phyloP scores from a whole-genome alignment of 1,284 basidiomycete species.

The Lentinula novae-zelandiae region DNA sequence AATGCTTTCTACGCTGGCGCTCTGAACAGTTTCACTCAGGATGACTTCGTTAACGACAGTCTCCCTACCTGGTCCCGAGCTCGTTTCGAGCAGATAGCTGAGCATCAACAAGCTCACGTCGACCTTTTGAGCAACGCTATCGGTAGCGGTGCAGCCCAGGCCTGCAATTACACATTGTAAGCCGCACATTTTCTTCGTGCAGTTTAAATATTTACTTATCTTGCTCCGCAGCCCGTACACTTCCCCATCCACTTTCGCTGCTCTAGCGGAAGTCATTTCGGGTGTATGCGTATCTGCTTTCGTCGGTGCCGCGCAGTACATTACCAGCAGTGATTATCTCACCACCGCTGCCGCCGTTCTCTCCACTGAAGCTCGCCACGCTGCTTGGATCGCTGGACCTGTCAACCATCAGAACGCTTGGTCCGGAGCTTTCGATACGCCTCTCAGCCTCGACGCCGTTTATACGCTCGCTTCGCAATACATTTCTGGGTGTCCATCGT shows the following conservation, averaged over 20 bases:
- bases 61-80: constrained; percentile 37
- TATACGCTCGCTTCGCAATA: constrained; percentile 39
- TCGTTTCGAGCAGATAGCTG: constrained; percentile 42
- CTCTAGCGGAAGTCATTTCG: constrained; percentile 51
- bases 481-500: constrained; percentile 45
- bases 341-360: constrained; percentile 39
- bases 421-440: constrained; percentile 52
- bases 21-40: constrained; percentile 33
- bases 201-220: not conserved
- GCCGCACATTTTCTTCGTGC: not conserved
- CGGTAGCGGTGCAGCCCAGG: constrained; percentile 11
- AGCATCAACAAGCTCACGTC: constrained; percentile 46
- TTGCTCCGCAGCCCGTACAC: constrained; percentile 37
- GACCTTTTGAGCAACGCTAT: constrained; percentile 20
- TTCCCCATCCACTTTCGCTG: constrained; percentile 45
- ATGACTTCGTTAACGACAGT: constrained; percentile 42
- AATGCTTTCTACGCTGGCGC: constrained; percentile 33
- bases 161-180: constrained; percentile 12
- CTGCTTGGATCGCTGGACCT: constrained; percentile 48
- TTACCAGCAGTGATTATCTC: constrained; percentile 29
- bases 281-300: constrained; percentile 52
- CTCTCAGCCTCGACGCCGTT: constrained; percentile 46
- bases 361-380: constrained; percentile 43
- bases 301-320: constrained; percentile 45
- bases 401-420: constrained; percentile 45